Base-by-base conservation (phyloP, 805 yeast species). In the Yamadazyma scolyti region DNA sequence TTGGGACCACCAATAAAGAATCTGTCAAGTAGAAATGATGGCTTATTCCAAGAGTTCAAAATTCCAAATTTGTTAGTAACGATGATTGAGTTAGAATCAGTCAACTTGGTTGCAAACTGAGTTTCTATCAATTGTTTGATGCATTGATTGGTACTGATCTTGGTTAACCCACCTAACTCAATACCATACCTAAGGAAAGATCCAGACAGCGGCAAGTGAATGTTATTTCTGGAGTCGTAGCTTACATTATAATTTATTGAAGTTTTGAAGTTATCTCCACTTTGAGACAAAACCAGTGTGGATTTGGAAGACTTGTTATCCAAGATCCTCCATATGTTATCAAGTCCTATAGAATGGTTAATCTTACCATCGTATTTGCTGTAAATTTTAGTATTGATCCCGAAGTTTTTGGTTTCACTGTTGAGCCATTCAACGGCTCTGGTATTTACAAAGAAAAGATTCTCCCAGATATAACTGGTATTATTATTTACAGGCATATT, bases 1-100 rank as follows among this genome's bases (percentile, higher is more conserved):
- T 74, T 75, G 9, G 81, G 73, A 2, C 81, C 81, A n/a, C 81
- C 81, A 3, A 68, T 54, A 43, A 65, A 71, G 35, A 73, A 75
- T 27, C 76, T 54, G 47, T 75, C 81, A 55, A 75, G 57, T 6
- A 75, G 54, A 41, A 57, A 65, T n/a, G 56, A 48, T 9, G 64
- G 40, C 3, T 39, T 39, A 5, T 24, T 27, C 4, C 17, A 3
- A 14, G 36, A 25, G 31, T 46, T 48, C 22, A 66, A 46, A 1
- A 57, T 25, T 1, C 72, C 72, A 1, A 56, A 42, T 34, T 61
- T 65, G 26, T 42, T 46, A 20, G 68, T 41, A 21, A 52, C 28
- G 2, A 65, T 54, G 33, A 49, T 41, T 28, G 35, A 52, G 32
- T 35, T 48, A 11, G 33, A 30, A 4, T 39, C 33, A 19, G 43